Evolutionary conservation across 305 asterid genomes (phyloP), one percentile per base, ranked within the genome.

Genomic region (Coffea humblotiana): DNA sequence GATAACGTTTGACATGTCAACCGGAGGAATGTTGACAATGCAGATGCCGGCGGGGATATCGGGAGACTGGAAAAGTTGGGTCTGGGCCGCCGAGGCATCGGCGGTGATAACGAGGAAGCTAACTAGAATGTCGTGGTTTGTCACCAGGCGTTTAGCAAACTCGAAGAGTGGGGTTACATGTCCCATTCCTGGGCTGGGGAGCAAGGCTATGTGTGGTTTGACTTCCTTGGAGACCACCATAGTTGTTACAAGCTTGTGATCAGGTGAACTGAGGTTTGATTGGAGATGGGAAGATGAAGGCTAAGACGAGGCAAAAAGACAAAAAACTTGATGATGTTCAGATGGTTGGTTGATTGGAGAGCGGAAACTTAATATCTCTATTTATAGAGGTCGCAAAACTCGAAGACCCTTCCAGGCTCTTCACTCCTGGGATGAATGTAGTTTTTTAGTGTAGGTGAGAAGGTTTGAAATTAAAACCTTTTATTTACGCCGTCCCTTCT

Each of bases 171-270:
- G 88, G 23, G 68, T 58, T 4, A 83, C 14, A 77, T 88, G 87
- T 8, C 90, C 90, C 86, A 85, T 80, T 47, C 90, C 86, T 0
- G 90, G 83, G 78, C 89, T 83, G 2, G 82, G 79, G 54, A 88
- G 85, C 64, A 88, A 58, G 16, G 86, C 87, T 0, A 88, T 69
- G 32, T 86, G 84, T 4, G 83, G 82, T 35, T 81, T 83, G 4
- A 18, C 16, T 0, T 64, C 27, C 21, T 8, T 4, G 1, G 75
- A 52, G 8, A 23, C 52, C 64, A 64, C 43, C 65, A 63, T 79
- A 12, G 52, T 69, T 10, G 23, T 23, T 2, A 15, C 58, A 3
- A 13, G 13, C 51, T 48, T 8, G 13, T 40, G 6, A 5, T 40
- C 54, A 12, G 43, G 35, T 47, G 48, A 37, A 16, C 2, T 68